Base-by-base conservation (phyloP, 495 filamentous ascomycete genomes). In the Chaetomium fimeti region DNA sequence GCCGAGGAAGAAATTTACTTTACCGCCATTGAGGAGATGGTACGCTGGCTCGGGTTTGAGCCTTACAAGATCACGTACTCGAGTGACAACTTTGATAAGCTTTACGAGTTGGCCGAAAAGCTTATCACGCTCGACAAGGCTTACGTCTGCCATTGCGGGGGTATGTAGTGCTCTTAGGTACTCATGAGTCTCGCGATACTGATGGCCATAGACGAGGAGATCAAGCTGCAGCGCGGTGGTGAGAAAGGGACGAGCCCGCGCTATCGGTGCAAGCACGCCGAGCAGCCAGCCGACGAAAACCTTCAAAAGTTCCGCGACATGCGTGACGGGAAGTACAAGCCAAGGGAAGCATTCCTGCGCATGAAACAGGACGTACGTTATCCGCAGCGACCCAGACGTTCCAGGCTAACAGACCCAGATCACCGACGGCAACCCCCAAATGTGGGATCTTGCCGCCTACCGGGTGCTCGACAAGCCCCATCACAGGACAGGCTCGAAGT, bases 31-130 rank as follows among this genome's bases (percentile, higher is more conserved):
- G 81, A 86, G 63, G 89, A 92, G 48, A 92, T 89, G 69, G 80
- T 95, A 38, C 78, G 83, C 67, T 95, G 91, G 91, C 82, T 95
- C 2, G 91, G 91, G 4, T 95, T 93, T 74, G 89, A 81, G 65
- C 91, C 91, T 1, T 83, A 81, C 68, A 81, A 84, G 65, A 85
- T 96, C 69, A 98, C 94, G 16, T 87, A 95, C 71, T 84, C 84
- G 11, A 81, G 77, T 60, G 92, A 97, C 72, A 86, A 93, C 76
- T 98, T 98, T 71, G 86, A 94, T 64, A 82, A 80, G 57, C 83
- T 98, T 3, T 97, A 98, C 72, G 88, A 94, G 62, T 79, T 92
- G 24, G 91, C 92, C 13, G 93, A 97, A 76, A 86, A 93, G 71
- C 75, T 98, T 55, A 93, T 97, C 66, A 82, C 87, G 57, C 77